Evolutionary conservation across 331 rosid genomes (phyloP), one percentile per base, ranked within the genome.

Genomic region (Phaseolus coccineus): DNA sequence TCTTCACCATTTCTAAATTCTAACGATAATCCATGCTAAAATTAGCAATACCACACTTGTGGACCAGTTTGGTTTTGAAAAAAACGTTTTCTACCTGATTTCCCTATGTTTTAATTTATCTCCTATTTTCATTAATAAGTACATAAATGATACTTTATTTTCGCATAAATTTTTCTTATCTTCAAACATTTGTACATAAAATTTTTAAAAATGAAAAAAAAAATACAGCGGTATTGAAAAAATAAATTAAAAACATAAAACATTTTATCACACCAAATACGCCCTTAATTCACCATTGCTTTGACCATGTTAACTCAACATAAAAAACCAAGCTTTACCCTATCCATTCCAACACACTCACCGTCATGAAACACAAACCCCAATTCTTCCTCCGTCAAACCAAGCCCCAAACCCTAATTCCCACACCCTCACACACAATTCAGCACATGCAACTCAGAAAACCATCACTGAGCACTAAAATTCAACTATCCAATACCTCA

Each of bases 331-430:
- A 51, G 11, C 30, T 52, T 74, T 0, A 30, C 63, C 42, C 52
- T 4, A 35, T 12, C 74, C 27, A 72, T 30, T 65, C 47, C 14
- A 69, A 61, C 69, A 80, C 58, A 24, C 77, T 68, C 81, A 61
- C 28, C 30, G 65, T 69, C 15, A 47, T 11, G 51, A 46, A 63
- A 52, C 25, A 40, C 11, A 71, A 30, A 31, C 16, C 70, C 81
- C 48, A 59, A 19, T 52, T 69, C 68, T 15, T 42, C 72, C 64
- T 48, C 51, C 8, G 33, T 52, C 24, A 72, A 73, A 67, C 30
- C 44, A 61, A 73, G 22, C 50, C 13, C 2, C 12, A 55, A 80
- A 42, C 66, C 80, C 81, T 51, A 46, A 84, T 69, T 74, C 37
- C 53, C 30, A 31, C 19, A 52, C 61, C 16, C 30, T 27, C 6